Base-by-base conservation (phyloP, 352 stramenopile genomes). In the Phytophthora meadii region DNA sequence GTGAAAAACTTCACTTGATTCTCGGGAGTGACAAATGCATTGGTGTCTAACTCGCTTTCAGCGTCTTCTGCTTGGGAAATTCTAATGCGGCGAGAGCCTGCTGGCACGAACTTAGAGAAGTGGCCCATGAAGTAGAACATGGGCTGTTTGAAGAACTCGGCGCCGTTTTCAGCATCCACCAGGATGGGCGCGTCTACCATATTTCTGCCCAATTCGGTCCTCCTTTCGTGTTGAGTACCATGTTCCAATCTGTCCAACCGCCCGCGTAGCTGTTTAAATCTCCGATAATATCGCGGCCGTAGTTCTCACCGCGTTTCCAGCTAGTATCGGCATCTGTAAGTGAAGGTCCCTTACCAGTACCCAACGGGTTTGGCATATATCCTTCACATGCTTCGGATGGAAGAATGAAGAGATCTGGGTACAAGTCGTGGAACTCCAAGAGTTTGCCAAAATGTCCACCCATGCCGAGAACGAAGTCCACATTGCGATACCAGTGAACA, bases 171-270 rank as follows among this genome's bases (percentile, higher is more conserved):
- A 17, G 22, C 49, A 24, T 55, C 49, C 6, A 55, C 14, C 32
- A 55, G 30, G 44, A 45, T 44, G 2, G 49, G 49, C 4, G 49
- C 49, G 32, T 55, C 88, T 17, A 92, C 82, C 11, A 72, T 27
- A 68, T 94, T 28, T 69, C 40, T 14, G 74, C 68, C 83, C 92
- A 92, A 42, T 85, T 92, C 0, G 90, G 90, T 0, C 90, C 90
- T 8, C 82, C 81, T 24, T 54, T 66, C 27, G 77, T 83, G 64
- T 92, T 70, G 8, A 97, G 77, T 52, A 83, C 70, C 10, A 96
- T 51, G 63, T 97, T 97, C 88, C 90, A 97, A 70, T 97, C 87
- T 12, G 70, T 93, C 88, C 87, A 97, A 4, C 87, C 86, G 2
- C 71, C 70, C 1, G 87, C 82, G 61, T 81, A 88, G 71, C 87